Conservation (phyloP, 1,284 basidiomycete species). For the Cutaneotrichosporon sp. region DNA sequence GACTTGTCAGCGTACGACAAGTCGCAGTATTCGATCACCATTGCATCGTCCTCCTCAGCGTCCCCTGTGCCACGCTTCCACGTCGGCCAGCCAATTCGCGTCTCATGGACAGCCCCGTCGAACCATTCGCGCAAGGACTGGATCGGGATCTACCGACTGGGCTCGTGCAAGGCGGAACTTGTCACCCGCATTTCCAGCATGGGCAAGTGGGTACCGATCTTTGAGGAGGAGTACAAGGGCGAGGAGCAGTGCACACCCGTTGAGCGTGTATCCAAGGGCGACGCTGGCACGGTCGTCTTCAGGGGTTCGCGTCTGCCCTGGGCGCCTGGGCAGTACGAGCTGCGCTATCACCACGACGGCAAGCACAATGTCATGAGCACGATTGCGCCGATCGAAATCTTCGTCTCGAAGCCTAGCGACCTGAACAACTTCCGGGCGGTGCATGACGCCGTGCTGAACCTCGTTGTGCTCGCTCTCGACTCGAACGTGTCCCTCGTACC, state of each 20-base stretch:
- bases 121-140: constrained; percentile 92
- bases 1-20: constrained; percentile 74
- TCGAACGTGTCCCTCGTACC: constrained; percentile 77
- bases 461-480: constrained; percentile 82
- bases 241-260: constrained; percentile 59
- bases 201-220: constrained; percentile 89
- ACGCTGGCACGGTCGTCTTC: constrained; percentile 67
- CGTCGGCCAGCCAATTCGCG: constrained; percentile 80
- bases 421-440: constrained; percentile 61
- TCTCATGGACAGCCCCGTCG: constrained; percentile 81
- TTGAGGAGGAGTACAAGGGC: constrained; percentile 89
- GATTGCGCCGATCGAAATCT: constrained; percentile 79
- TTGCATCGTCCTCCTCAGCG: constrained; percentile 50
- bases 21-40: constrained; percentile 66
- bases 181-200: constrained; percentile 82
- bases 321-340: constrained; percentile 81
- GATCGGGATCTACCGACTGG: constrained; percentile 92
- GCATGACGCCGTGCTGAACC: constrained; percentile 61
- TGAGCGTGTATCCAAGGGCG: constrained; percentile 44
- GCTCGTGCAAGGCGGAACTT: constrained; percentile 72
- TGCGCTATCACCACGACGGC: constrained; percentile 74
- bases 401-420: constrained; percentile 43
- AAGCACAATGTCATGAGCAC: constrained; percentile 93
- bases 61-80: constrained; percentile 60
- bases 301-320: constrained; percentile 75